These are phyloP conservation scores for Eurotiales sp. DNA, from an alignment of 2,329 filamentous ascomycete species.

Conservation along the genomic window DNA sequence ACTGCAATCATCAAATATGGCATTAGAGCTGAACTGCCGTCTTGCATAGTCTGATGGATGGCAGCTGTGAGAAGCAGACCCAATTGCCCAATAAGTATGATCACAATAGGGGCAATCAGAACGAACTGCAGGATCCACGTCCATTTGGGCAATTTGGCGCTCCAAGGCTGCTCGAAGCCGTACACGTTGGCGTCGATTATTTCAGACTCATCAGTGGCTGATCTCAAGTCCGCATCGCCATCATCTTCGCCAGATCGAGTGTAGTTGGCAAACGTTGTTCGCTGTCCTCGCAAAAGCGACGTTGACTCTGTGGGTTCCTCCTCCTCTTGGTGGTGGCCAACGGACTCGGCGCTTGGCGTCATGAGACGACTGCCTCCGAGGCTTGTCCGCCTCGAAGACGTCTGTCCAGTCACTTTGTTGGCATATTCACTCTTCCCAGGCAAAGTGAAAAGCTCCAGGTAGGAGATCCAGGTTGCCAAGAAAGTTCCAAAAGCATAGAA, in stretches of 20 bases:
- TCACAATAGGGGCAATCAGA: conserved; percentile 69
- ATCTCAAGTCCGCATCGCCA: conserved; percentile 22
- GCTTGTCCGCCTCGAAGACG: conserved; percentile 33
- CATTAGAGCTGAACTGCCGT: conserved; percentile 69
- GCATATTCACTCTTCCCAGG: conserved; percentile 68
- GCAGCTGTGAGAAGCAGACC: conserved; percentile 69
- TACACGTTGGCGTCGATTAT: conserved; percentile 47
- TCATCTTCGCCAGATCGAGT: conserved; percentile 35
- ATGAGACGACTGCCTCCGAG: conserved; percentile 41
- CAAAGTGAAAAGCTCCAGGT: conserved; percentile 76
- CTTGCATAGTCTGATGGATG: conserved; percentile 74
- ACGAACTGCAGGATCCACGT: conserved; percentile 86
- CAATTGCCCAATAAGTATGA: conserved; percentile 74
- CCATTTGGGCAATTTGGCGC: conserved; percentile 71
- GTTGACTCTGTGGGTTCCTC: conserved; percentile 52
- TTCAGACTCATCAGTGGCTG: conserved; percentile 24
- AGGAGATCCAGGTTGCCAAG: conserved; percentile 67
- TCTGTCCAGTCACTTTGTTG: conserved; percentile 47
- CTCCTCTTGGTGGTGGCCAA: conserved; percentile 32
- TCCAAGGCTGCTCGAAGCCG: conserved; percentile 81
- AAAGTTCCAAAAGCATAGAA: conserved; percentile 76
- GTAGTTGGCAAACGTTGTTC: conserved; percentile 55
- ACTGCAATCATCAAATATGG: conserved; percentile 68
- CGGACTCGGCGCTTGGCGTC: conserved; percentile 39
- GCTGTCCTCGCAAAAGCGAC: conserved; percentile 51